phyloP scores from a whole-genome alignment of 768 basidiomycete species.

The Pleurotus salmoneostramineus region DNA sequence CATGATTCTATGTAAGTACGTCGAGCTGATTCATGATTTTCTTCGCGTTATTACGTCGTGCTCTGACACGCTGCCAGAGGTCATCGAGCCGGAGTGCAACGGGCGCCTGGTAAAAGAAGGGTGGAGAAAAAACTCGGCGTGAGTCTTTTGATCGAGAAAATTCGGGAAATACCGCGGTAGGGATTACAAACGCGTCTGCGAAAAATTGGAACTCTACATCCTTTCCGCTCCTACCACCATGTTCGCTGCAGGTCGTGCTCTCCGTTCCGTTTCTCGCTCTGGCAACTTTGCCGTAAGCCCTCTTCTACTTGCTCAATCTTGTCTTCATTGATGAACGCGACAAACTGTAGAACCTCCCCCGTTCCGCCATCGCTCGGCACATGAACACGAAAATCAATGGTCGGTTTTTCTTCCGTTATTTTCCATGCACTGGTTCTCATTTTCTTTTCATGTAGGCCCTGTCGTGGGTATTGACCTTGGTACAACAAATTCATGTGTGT shows the following conservation, averaged over 20 bases:
- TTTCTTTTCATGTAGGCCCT: conserved; percentile 46
- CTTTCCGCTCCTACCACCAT: conserved; percentile 53
- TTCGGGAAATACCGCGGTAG: conserved; percentile 34
- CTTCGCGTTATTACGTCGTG: too few relatives aligned
- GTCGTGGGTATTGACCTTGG: conserved; percentile 98
- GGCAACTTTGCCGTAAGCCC: conserved; percentile 60
- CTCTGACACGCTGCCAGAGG: too few relatives aligned
- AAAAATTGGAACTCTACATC: conserved; percentile 37
- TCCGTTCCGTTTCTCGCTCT: conserved; percentile 54
- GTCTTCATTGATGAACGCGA: conserved; percentile 10
- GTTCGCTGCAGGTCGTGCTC: conserved; percentile 66
- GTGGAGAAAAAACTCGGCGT: neutral
- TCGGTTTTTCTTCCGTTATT: conserved; percentile 19
- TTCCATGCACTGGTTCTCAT: neutral
- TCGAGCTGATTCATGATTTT: too few relatives aligned
- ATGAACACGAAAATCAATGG: conserved; percentile 96
- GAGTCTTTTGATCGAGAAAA: conserved; percentile 17
- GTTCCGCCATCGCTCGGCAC: conserved; percentile 78
- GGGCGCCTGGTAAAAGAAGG: neutral
- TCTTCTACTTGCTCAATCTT: neutral
- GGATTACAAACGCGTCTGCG: conserved; percentile 30
- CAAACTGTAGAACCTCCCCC: conserved; percentile 51
- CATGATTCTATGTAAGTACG: too few relatives aligned
- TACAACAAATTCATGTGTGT: conserved; percentile 88
- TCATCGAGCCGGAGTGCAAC: too few relatives aligned